A percentile compares a stretch with the other conserved stretches of the same genome.
Conservation (phyloP, 2,329 filamentous ascomycete species). For the Beauveria australis region DNA sequence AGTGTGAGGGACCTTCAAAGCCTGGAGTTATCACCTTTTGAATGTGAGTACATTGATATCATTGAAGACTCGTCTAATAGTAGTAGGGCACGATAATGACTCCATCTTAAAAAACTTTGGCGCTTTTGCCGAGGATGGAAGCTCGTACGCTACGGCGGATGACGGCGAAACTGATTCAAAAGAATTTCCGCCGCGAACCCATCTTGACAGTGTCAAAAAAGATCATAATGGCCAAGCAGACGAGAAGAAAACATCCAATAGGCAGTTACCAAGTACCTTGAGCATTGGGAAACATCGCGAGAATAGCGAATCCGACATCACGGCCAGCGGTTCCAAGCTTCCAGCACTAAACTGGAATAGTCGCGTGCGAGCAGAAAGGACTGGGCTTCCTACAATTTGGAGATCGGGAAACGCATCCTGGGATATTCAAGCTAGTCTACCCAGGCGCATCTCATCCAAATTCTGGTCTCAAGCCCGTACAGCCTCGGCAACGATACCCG, state of each 20-base stretch:
- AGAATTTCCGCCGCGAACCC: neutral
- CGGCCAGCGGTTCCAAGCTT: neutral
- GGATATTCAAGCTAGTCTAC: neutral
- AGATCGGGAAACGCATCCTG: neutral
- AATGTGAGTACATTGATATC: conserved; percentile 18
- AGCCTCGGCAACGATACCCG: neutral
- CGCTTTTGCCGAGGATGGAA: conserved; percentile 17
- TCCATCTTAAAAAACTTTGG: conserved; percentile 14
- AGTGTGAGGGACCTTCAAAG: conserved; percentile 25
- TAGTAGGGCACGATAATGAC: conserved; percentile 18
- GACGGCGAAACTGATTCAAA: conserved; percentile 8
- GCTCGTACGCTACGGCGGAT: conserved; percentile 20
- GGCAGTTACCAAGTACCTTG: neutral
- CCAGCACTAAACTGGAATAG: neutral
- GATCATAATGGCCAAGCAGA: neutral
- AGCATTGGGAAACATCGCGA: neutral
- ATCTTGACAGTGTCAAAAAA: neutral
- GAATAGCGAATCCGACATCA: neutral
- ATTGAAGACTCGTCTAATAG: neutral
- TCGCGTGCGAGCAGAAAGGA: neutral
- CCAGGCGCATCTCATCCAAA: neutral
- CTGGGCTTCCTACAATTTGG: neutral
- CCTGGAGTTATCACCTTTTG: conserved; percentile 28
- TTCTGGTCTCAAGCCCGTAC: neutral
- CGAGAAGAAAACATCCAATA: neutral